Conservation (phyloP, 768 basidiomycete genomes). For the Cubamyces sp. region DNA sequence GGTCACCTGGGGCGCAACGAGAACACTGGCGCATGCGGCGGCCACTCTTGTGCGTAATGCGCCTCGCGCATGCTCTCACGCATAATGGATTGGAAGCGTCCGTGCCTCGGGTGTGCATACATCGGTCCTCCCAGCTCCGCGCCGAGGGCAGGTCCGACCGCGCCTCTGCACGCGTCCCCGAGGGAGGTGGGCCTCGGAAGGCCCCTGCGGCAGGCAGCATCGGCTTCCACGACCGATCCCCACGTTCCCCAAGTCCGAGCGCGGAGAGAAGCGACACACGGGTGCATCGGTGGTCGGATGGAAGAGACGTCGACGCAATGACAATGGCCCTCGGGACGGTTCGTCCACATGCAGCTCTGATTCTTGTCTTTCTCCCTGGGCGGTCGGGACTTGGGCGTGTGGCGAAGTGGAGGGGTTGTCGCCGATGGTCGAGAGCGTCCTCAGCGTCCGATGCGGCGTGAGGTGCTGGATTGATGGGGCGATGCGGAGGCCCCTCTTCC, state of each 20-base stretch:
- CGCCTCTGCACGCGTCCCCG: neutral
- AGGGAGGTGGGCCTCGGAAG: neutral
- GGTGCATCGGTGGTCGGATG: neutral
- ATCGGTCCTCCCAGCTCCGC: neutral
- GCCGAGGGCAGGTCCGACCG: neutral
- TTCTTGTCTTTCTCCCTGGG: neutral
- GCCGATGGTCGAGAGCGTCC: constrained; percentile 1
- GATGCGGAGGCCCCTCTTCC: constrained; percentile 8
- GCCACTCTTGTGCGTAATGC: neutral
- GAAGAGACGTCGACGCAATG: neutral
- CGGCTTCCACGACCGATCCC: neutral
- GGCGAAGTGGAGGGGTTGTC: neutral
- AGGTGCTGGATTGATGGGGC: neutral
- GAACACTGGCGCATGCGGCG: neutral
- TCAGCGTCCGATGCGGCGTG: neutral
- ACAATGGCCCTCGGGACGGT: neutral
- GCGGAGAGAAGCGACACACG: neutral
- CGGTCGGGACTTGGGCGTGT: neutral
- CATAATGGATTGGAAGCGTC: neutral
- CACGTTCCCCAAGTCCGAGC: neutral
- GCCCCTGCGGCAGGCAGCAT: neutral
- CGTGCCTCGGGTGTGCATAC: neutral
- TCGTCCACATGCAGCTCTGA: neutral
- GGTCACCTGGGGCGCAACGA: neutral
- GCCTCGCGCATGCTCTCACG: neutral